Evolutionary conservation across 345 rosid genomes (phyloP).

Genomic region (Hibiscus syriacus): DNA sequence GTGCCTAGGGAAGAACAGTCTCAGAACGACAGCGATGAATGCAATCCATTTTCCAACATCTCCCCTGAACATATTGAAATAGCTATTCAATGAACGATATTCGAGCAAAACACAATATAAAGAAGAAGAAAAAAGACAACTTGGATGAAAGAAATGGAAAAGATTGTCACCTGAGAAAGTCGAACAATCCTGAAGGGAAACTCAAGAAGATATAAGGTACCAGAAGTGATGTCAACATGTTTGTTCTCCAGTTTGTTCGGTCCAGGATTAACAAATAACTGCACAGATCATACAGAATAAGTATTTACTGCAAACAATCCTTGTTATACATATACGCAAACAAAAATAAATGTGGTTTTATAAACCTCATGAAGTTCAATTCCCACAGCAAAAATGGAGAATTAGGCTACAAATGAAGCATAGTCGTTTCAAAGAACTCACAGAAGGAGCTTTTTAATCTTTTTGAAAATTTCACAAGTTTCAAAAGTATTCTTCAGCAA

Average conservation of each 20-base stretch:
- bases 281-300: slow-evolving; percentile 3
- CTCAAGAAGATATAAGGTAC: slow-evolving; percentile 85
- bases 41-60: slow-evolving; percentile 93
- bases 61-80: slow-evolving; percentile 36
- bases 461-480: too few relatives aligned
- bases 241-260: slow-evolving; percentile 40
- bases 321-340: not conserved
- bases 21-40: slow-evolving; percentile 52
- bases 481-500: too few relatives aligned
- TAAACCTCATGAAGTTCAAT: not conserved
- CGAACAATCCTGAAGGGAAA: slow-evolving; percentile 60
- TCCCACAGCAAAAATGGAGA: not conserved
- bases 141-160: not conserved
- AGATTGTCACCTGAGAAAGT: slow-evolving; percentile 57
- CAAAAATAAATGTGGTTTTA: not conserved
- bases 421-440: not conserved
- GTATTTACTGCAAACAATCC: not conserved
- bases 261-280: slow-evolving; percentile 84
- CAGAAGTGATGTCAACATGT: slow-evolving; percentile 65
- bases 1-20: slow-evolving; percentile 70
- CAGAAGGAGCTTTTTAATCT: too few relatives aligned
- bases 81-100: not conserved
- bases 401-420: not conserved
- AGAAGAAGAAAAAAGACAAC: not conserved
- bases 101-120: not conserved